phyloP scores from a whole-genome alignment of 305 asterid species.

The Fraxinus xanthoxyloides region DNA sequence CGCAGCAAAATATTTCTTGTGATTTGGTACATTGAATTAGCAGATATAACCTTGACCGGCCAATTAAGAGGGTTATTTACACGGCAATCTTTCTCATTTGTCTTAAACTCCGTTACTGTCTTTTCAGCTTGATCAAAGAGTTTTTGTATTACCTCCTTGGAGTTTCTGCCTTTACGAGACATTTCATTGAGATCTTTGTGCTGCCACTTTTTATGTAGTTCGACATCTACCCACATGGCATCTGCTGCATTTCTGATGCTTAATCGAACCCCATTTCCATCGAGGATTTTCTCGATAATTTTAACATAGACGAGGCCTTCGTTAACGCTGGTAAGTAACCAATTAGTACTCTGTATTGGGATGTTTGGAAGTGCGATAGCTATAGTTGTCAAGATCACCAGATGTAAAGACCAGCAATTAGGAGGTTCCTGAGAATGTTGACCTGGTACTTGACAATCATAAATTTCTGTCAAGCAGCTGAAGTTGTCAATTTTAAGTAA shows the following conservation, averaged over 20 bases:
- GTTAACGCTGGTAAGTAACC: slow-evolving; percentile 33
- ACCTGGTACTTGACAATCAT: slow-evolving; percentile 33
- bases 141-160: slow-evolving; percentile 34
- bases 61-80: slow-evolving; percentile 43
- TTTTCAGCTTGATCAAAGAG: slow-evolving; percentile 35
- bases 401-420: slow-evolving; percentile 47
- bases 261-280: slow-evolving; percentile 22
- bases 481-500: slow-evolving; percentile 39
- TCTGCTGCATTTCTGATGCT: slow-evolving; percentile 46
- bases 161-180: slow-evolving; percentile 31
- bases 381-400: slow-evolving; percentile 47
- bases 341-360: slow-evolving; percentile 24
- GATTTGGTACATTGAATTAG: slow-evolving; percentile 56
- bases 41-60: slow-evolving; percentile 47
- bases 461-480: slow-evolving; percentile 32
- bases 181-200: slow-evolving; percentile 40
- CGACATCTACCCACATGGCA: slow-evolving; percentile 43
- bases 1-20: slow-evolving; percentile 38
- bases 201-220: slow-evolving; percentile 42
- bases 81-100: slow-evolving; percentile 24
- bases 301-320: slow-evolving; percentile 45
- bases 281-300: slow-evolving; percentile 39
- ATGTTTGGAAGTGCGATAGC: slow-evolving; percentile 46
- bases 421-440: slow-evolving; percentile 41
- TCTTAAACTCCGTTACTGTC: slow-evolving; percentile 31